phyloP scores from a whole-genome alignment of 2,329 filamentous ascomycete species.

The Hypoxylon sp. region DNA sequence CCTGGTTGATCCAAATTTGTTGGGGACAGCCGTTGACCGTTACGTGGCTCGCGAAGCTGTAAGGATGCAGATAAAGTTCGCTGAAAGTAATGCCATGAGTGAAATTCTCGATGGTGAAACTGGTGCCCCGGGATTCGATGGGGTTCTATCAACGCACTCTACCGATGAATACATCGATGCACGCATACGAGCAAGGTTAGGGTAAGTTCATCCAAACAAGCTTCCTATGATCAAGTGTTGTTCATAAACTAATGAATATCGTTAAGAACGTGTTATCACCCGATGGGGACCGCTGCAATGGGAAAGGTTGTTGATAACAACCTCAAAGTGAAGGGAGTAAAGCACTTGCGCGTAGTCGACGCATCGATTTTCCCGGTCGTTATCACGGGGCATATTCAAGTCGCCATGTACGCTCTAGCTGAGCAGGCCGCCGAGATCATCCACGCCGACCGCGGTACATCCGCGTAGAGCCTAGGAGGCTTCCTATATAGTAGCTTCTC shows the following conservation, averaged over 20 bases:
- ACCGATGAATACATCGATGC: constrained; percentile 37
- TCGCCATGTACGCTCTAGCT: constrained; percentile 65
- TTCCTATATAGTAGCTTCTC: not conserved
- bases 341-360: constrained; percentile 55
- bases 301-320: constrained; percentile 53
- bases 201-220: constrained; percentile 17
- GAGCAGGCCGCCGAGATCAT: constrained; percentile 70
- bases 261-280: constrained; percentile 47
- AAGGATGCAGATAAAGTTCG: constrained; percentile 44
- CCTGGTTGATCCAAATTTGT: constrained; percentile 50
- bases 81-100: not conserved
- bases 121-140: constrained; percentile 37
- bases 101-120: constrained; percentile 36
- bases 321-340: constrained; percentile 54
- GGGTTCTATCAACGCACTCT: constrained; percentile 19
- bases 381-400: constrained; percentile 61
- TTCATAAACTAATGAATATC: not conserved
- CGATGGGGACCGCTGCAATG: constrained; percentile 50
- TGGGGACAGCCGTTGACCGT: constrained; percentile 49
- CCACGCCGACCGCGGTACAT: not conserved
- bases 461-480: not conserved
- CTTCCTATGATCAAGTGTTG: not conserved
- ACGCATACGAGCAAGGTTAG: constrained; percentile 22
- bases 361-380: constrained; percentile 52
- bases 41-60: constrained; percentile 49